A percentile compares a stretch with the other conserved stretches of the same genome.
phyloP scores from a whole-genome alignment of 1,284 basidiomycete species.

The Sporisorium sorghi region DNA sequence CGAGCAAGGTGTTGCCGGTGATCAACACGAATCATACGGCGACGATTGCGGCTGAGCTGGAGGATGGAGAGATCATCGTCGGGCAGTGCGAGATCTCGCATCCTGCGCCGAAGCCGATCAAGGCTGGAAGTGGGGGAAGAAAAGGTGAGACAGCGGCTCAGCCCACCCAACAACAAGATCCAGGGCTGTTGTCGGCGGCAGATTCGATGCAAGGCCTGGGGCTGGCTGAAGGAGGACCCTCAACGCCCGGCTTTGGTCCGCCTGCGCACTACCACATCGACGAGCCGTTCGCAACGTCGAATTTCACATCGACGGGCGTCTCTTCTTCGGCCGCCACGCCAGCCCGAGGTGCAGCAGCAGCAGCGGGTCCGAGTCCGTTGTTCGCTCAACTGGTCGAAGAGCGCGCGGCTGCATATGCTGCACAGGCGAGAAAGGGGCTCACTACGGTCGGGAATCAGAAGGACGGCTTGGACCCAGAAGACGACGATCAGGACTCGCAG shows the following conservation, averaged over 20 bases:
- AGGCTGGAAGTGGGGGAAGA: slow-evolving; percentile 4
- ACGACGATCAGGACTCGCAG: slow-evolving; percentile 53
- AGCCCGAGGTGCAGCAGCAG: not conserved
- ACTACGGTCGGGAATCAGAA: slow-evolving; percentile 55
- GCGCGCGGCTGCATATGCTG: slow-evolving; percentile 31
- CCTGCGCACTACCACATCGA: slow-evolving; percentile 37
- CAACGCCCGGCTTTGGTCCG: slow-evolving; percentile 44
- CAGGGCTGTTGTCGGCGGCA: slow-evolving; percentile 8
- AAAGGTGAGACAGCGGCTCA: slow-evolving; percentile 19
- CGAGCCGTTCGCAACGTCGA: slow-evolving; percentile 27
- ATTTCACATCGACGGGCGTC: slow-evolving; percentile 31
- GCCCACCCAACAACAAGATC: slow-evolving; percentile 13
- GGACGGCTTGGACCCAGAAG: slow-evolving; percentile 57
- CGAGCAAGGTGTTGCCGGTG: slow-evolving; percentile 81
- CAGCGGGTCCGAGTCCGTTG: slow-evolving; percentile 29
- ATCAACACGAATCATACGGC: slow-evolving; percentile 95
- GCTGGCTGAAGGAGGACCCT: slow-evolving; percentile 21
- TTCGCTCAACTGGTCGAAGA: slow-evolving; percentile 38
- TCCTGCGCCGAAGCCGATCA: slow-evolving; percentile 72
- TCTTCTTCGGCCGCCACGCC: not conserved
- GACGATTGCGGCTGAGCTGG: slow-evolving; percentile 92
- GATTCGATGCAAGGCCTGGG: slow-evolving; percentile 14
- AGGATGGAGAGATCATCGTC: slow-evolving; percentile 81
- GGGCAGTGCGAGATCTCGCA: slow-evolving; percentile 98
- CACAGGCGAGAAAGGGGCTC: slow-evolving; percentile 30